These are phyloP conservation scores for Verticillium albo-atrum DNA, from an alignment of 2,329 filamentous ascomycete genomes.

Conservation along the genomic window DNA sequence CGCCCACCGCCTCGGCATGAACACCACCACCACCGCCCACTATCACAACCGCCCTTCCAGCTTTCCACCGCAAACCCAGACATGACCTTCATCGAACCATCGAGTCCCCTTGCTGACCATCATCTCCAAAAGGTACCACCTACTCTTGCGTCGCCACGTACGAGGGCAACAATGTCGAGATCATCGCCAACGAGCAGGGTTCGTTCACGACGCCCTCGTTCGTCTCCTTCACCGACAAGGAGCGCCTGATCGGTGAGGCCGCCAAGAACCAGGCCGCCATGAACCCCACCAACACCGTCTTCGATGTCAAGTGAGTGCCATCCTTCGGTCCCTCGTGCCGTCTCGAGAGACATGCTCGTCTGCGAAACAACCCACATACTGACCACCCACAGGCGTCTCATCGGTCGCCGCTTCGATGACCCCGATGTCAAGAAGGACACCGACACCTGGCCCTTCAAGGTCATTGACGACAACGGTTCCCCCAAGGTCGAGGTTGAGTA, in stretches of 20 bases:
- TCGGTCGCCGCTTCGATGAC: slow-evolving; percentile 93
- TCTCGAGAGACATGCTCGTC: neutral
- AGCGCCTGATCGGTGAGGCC: slow-evolving; percentile 98
- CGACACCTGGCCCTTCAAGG: slow-evolving; percentile 99
- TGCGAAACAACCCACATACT: neutral
- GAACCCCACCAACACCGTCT: slow-evolving; percentile 98
- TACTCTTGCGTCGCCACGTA: slow-evolving; percentile 99
- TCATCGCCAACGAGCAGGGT: slow-evolving; percentile 99
- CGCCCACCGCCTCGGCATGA: slow-evolving; percentile 5
- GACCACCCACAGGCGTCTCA: slow-evolving; percentile 69
- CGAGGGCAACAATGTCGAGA: slow-evolving; percentile 99
- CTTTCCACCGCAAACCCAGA: too few species aligned
- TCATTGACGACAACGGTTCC: slow-evolving; percentile 82
- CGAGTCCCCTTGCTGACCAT: neutral
- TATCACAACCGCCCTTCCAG: neutral
- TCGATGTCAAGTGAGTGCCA: slow-evolving; percentile 88
- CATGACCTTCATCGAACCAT: neutral
- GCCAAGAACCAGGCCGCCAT: slow-evolving; percentile 99
- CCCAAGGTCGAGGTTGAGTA: slow-evolving; percentile 95
- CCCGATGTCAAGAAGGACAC: slow-evolving; percentile 98
- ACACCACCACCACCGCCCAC: neutral
- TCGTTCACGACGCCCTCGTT: slow-evolving; percentile 98
- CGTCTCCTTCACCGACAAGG: slow-evolving; percentile 97
- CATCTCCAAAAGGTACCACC: slow-evolving; percentile 70
- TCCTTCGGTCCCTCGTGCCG: neutral